Conservation (phyloP, 768 basidiomycete genomes). For the Boletus rufocinnamomeus region DNA sequence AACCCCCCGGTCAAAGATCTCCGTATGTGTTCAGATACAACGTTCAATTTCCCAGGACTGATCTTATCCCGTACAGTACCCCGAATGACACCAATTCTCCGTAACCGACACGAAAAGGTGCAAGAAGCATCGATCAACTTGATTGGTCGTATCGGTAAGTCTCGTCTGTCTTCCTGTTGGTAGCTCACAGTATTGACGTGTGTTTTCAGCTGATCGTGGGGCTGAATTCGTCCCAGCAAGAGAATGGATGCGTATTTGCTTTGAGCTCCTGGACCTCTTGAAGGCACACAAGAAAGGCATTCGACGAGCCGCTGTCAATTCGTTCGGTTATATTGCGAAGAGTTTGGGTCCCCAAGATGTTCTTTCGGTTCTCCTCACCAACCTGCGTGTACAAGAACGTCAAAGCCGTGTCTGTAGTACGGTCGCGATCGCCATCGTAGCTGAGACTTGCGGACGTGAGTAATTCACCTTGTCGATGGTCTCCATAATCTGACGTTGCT, state of each 20-base stretch:
- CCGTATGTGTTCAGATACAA: slow-evolving; percentile 54
- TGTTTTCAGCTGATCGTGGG: slow-evolving; percentile 82
- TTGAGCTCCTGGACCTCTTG: slow-evolving; percentile 93
- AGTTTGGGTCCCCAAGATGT: slow-evolving; percentile 99
- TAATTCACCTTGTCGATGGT: slow-evolving; percentile 1
- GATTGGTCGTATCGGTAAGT: slow-evolving; percentile 88
- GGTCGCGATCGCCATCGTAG: slow-evolving; percentile 95
- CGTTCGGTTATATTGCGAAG: slow-evolving; percentile 99
- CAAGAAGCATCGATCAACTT: slow-evolving; percentile 99
- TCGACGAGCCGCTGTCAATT: slow-evolving; percentile 97
- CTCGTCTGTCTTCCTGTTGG: background rate
- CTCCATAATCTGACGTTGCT: slow-evolving; percentile 12
- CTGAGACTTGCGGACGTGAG: slow-evolving; percentile 84
- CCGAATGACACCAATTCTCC: slow-evolving; percentile 99
- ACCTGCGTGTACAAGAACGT: slow-evolving; percentile 96
- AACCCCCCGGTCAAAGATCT: slow-evolving; percentile 99
- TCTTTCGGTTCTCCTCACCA: slow-evolving; percentile 91
- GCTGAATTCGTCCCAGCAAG: slow-evolving; percentile 98
- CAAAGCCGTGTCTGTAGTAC: slow-evolving; percentile 98
- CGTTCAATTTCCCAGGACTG: background rate
- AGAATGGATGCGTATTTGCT: slow-evolving; percentile 99
- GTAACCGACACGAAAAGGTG: slow-evolving; percentile 99
- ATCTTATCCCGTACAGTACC: slow-evolving; percentile 62
- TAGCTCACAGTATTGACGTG: slow-evolving; percentile 6
- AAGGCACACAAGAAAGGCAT: slow-evolving; percentile 99